A percentile compares a stretch with the other conserved stretches of the same genome.
Evolutionary conservation across 371 early-diverging fungal species (phyloP).

Genomic region (Chytridiales sp.): DNA sequence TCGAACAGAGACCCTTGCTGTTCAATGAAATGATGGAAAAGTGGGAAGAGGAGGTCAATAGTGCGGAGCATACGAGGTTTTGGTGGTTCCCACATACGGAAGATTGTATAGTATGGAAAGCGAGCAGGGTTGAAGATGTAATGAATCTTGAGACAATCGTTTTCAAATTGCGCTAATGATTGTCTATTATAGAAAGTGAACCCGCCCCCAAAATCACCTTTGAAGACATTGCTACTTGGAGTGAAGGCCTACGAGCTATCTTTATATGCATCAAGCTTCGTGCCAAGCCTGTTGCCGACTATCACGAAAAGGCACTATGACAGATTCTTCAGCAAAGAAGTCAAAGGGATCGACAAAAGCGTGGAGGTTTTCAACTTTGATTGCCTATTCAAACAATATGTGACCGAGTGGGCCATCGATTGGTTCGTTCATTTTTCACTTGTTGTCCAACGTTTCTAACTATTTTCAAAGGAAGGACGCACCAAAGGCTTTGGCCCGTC

Average conservation of each 20-base stretch:
- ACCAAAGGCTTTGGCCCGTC: constrained; percentile 58
- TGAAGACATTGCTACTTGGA: constrained; percentile 56
- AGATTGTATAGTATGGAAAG: constrained; percentile 73
- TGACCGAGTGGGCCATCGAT: constrained; percentile 84
- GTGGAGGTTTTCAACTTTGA: constrained; percentile 80
- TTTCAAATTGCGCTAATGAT: not conserved
- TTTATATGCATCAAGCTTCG: constrained; percentile 60
- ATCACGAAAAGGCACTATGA: constrained; percentile 47
- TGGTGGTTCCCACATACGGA: constrained; percentile 89
- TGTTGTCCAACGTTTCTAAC: not conserved
- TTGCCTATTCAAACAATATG: constrained; percentile 80
- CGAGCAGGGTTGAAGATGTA: constrained; percentile 62
- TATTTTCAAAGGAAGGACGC: constrained; percentile 48
- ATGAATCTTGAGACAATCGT: not conserved
- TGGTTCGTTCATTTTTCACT: constrained; percentile 25
- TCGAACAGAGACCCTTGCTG: constrained; percentile 65
- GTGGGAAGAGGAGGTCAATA: constrained; percentile 56
- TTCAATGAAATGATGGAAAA: constrained; percentile 59
- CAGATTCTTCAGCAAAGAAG: constrained; percentile 40
- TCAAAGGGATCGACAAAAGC: constrained; percentile 56
- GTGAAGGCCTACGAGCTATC: constrained; percentile 68
- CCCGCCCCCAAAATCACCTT: constrained; percentile 40
- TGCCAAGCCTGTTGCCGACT: constrained; percentile 59
- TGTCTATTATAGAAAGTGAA: constrained; percentile 6
- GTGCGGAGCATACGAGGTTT: constrained; percentile 76